A percentile compares a stretch with the other conserved stretches of the same genome.
phyloP scores from a whole-genome alignment of 495 filamentous ascomycete genomes.

The Trichoderma virens region DNA sequence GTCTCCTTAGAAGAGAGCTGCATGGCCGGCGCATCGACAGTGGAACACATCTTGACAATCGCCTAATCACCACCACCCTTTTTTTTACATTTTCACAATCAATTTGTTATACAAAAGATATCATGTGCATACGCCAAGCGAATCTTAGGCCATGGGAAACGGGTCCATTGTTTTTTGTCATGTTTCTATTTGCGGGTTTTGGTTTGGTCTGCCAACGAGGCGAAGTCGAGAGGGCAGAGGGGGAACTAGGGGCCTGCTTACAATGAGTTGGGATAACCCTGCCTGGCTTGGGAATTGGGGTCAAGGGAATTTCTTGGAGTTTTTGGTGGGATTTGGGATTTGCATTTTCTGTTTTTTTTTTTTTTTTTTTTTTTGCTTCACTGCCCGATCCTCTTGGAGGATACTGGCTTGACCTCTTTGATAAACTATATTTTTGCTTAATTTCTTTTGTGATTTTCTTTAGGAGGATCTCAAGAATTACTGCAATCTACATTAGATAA shows the following conservation, averaged over 20 bases:
- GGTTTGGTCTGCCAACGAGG: not conserved
- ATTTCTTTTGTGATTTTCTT: not conserved
- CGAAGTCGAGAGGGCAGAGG: not conserved
- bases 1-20: not conserved
- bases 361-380: not conserved
- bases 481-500: not conserved
- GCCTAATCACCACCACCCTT: not conserved
- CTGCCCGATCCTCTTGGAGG: not conserved
- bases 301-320: not conserved
- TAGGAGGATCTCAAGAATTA: not conserved
- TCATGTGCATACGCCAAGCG: conserved; percentile 7
- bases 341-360: not conserved
- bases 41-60: not conserved
- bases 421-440: not conserved
- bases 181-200: conserved; percentile 3
- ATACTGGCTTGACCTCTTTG: not conserved
- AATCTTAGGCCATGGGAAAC: not conserved
- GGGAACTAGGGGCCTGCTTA: not conserved
- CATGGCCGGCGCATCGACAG: conserved; percentile 7
- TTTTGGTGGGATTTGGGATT: not conserved
- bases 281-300: not conserved
- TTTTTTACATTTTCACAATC: not conserved
- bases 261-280: not conserved
- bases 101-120: not conserved
- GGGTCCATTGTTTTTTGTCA: not conserved